Evolutionary conservation across 805 yeast species (phyloP).

Genomic region (Starmerella potacharoeniae): DNA sequence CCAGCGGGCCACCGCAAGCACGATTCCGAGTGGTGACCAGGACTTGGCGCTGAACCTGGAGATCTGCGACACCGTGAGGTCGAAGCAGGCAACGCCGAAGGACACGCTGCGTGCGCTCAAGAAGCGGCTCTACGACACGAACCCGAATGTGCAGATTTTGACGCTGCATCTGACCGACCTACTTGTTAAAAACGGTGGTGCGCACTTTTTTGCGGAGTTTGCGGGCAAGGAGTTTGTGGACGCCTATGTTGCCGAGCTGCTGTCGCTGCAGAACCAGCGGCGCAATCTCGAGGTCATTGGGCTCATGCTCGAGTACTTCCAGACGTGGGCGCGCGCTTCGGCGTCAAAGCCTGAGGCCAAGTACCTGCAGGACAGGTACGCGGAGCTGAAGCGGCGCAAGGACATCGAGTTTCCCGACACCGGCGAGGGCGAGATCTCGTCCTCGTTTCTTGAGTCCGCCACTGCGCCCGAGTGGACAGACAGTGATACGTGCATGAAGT

Average conservation of each 20-base stretch:
- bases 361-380: slow-evolving; percentile 54
- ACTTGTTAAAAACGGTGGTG: slow-evolving; percentile 88
- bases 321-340: slow-evolving; percentile 69
- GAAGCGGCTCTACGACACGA: slow-evolving; percentile 54
- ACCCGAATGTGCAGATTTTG: slow-evolving; percentile 71
- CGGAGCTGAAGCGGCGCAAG: slow-evolving; percentile 40
- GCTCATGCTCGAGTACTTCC: slow-evolving; percentile 51
- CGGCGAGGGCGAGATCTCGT: slow-evolving; percentile 27
- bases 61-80: slow-evolving; percentile 73
- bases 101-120: slow-evolving; percentile 80
- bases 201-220: slow-evolving; percentile 66
- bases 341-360: slow-evolving; percentile 51
- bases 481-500: slow-evolving; percentile 88
- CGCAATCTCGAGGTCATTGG: slow-evolving; percentile 45
- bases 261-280: slow-evolving; percentile 30
- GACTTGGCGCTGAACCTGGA: slow-evolving; percentile 65
- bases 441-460: slow-evolving; percentile 64
- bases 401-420: slow-evolving; percentile 54
- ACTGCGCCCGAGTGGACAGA: slow-evolving; percentile 98
- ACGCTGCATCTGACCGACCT: slow-evolving; percentile 69
- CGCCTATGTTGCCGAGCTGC: slow-evolving; percentile 56
- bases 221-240: slow-evolving; percentile 80
- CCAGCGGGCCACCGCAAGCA: slow-evolving; percentile 40
- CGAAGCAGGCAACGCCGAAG: slow-evolving; percentile 64
- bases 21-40: slow-evolving; percentile 85